Conservation (phyloP, 768 basidiomycete species). For the Phaeolepiota aurea region DNA sequence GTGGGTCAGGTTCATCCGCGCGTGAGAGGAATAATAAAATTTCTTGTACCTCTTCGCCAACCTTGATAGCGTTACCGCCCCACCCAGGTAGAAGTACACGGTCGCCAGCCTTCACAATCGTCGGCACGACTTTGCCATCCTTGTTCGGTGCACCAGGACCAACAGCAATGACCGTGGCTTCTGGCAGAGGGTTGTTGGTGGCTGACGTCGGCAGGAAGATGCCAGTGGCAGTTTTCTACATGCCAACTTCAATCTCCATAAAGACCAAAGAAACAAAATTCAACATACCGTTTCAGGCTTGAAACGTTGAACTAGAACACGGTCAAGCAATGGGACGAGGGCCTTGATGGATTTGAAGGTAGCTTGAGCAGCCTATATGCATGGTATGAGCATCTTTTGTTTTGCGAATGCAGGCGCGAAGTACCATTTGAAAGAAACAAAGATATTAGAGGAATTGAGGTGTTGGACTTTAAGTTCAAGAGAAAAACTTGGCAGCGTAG, state of each 20-base stretch:
- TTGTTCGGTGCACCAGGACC: slow-evolving; percentile 93
- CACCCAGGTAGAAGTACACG: slow-evolving; percentile 91
- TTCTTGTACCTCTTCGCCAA: slow-evolving; percentile 84
- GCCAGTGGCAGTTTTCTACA: slow-evolving; percentile 94
- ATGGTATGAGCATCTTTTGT: slow-evolving; percentile 1
- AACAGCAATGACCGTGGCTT: slow-evolving; percentile 92
- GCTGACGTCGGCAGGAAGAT: slow-evolving; percentile 93
- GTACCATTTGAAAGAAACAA: slow-evolving; percentile 3
- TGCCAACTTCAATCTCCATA: neutral
- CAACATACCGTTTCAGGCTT: slow-evolving; percentile 84
- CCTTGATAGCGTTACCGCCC: slow-evolving; percentile 94
- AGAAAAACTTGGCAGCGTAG: slow-evolving; percentile 8
- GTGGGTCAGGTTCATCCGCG: slow-evolving; percentile 7
- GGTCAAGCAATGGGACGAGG: slow-evolving; percentile 87
- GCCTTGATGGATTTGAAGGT: slow-evolving; percentile 95
- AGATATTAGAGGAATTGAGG: slow-evolving; percentile 2
- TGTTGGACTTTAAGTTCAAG: too few species aligned
- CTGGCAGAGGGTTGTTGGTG: slow-evolving; percentile 80
- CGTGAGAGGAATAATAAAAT: neutral
- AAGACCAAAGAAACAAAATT: slow-evolving; percentile 1
- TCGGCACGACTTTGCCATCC: slow-evolving; percentile 68
- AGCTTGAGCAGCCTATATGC: slow-evolving; percentile 65
- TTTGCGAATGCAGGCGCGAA: neutral
- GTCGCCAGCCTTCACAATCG: slow-evolving; percentile 81
- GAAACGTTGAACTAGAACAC: slow-evolving; percentile 95